Conservation (phyloP, 495 filamentous ascomycete species). For the Evernia prunastri region DNA sequence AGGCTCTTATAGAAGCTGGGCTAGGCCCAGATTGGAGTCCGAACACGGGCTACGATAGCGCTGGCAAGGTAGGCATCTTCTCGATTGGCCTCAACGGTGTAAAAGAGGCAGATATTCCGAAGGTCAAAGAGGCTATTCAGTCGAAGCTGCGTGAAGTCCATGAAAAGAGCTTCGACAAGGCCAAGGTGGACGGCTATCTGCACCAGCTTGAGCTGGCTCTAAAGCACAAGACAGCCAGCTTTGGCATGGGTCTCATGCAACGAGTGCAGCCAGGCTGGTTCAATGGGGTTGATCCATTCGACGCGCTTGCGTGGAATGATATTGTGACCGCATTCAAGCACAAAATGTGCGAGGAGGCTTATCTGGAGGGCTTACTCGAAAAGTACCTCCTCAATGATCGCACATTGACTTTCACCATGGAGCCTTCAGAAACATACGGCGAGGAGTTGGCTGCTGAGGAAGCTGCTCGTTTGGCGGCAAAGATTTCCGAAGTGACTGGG, state of each 20-base stretch:
- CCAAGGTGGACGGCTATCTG: conserved; percentile 86
- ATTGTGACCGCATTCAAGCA: conserved; percentile 74
- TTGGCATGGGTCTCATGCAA: conserved; percentile 86
- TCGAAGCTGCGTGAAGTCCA: conserved; percentile 59
- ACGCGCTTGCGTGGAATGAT: conserved; percentile 83
- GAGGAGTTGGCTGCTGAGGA: conserved; percentile 75
- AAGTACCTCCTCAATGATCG: conserved; percentile 86
- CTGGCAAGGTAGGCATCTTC: conserved; percentile 70
- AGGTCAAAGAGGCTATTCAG: conserved; percentile 65
- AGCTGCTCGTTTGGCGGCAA: conserved; percentile 56
- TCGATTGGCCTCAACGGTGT: conserved; percentile 87
- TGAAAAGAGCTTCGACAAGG: conserved; percentile 71
- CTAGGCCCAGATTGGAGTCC: conserved; percentile 89
- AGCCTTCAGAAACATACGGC: conserved; percentile 66
- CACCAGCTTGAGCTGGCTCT: conserved; percentile 86
- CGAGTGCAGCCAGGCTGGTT: conserved; percentile 87
- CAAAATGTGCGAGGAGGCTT: conserved; percentile 60
- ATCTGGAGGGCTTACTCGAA: conserved; percentile 77
- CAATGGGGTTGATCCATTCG: conserved; percentile 86
- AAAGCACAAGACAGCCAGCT: conserved; percentile 91
- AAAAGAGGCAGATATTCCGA: conserved; percentile 65
- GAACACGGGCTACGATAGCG: conserved; percentile 83
- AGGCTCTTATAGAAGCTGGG: conserved; percentile 81
- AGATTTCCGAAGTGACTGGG: conserved; percentile 61
- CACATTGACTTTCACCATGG: conserved; percentile 90